phyloP scores from a whole-genome alignment of 495 filamentous ascomycete species.

The Xylaria palmicola region DNA sequence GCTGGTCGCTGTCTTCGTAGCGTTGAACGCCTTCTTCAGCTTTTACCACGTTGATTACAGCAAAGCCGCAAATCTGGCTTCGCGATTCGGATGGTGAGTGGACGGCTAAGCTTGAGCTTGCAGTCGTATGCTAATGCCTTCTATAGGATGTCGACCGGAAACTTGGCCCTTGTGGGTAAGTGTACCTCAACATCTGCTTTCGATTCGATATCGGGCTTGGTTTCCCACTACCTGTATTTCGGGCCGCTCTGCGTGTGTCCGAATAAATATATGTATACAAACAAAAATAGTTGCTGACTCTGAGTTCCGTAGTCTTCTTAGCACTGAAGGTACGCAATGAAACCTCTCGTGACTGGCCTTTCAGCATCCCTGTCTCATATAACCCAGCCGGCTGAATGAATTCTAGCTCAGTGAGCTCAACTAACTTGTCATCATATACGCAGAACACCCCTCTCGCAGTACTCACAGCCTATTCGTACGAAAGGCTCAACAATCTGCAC shows the following conservation, averaged over 20 bases:
- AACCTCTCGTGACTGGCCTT: too few relatives aligned
- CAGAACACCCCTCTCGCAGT: conserved; percentile 59
- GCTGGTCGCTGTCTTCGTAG: conserved; percentile 47
- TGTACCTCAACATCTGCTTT: not conserved
- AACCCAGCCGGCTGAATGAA: too few relatives aligned
- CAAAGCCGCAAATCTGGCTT: conserved; percentile 28
- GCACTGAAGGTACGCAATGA: too few relatives aligned
- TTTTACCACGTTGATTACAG: conserved; percentile 47
- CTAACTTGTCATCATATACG: too few relatives aligned
- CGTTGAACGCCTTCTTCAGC: conserved; percentile 49
- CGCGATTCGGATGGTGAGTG: conserved; percentile 53
- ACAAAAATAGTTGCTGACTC: not conserved
- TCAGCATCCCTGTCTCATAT: too few relatives aligned
- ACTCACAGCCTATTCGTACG: conserved; percentile 59
- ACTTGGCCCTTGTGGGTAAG: conserved; percentile 47
- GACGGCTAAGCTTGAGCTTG: not conserved
- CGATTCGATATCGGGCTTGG: not conserved
- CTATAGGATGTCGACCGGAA: conserved; percentile 53
- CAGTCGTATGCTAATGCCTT: conserved; percentile 7
- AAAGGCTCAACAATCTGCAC: conserved; percentile 60
- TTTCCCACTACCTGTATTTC: too few relatives aligned
- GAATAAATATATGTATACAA: not conserved
- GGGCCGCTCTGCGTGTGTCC: too few relatives aligned
- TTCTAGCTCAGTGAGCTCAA: too few relatives aligned
- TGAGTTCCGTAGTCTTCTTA: conserved; percentile 47